phyloP scores from a whole-genome alignment of 106 monocot genomes.

The Cymbidium sinense region DNA sequence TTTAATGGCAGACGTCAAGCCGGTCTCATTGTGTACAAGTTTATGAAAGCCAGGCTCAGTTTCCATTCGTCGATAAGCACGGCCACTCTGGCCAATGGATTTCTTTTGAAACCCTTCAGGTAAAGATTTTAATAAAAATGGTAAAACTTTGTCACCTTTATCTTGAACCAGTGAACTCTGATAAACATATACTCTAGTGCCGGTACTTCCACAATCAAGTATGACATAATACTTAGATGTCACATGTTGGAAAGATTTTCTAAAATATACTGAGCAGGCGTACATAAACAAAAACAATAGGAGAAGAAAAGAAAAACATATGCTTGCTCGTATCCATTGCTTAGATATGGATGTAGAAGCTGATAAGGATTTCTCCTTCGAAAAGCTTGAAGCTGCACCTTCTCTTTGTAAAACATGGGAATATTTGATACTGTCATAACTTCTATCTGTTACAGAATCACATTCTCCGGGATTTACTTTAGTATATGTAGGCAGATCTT shows the following conservation, averaged over 20 bases:
- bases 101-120: slow-evolving; percentile 46
- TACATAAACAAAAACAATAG: slow-evolving; percentile 36
- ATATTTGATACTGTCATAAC: slow-evolving; percentile 24
- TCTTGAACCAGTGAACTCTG: slow-evolving; percentile 44
- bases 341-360: slow-evolving; percentile 33
- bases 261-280: slow-evolving; percentile 35
- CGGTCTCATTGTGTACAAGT: slow-evolving; percentile 71
- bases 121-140: slow-evolving; percentile 65
- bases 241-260: slow-evolving; percentile 29
- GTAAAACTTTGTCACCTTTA: slow-evolving; percentile 28
- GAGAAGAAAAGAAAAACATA: slow-evolving; percentile 23
- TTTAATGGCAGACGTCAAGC: slow-evolving; percentile 54
- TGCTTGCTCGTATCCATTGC: slow-evolving; percentile 30
- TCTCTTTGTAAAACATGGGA: slow-evolving; percentile 47
- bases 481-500: slow-evolving; percentile 56
- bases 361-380: slow-evolving; percentile 64
- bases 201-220: slow-evolving; percentile 95
- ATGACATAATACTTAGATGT: slow-evolving; percentile 63
- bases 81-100: slow-evolving; percentile 38
- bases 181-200: slow-evolving; percentile 89
- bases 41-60: slow-evolving; percentile 93
- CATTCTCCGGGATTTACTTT: slow-evolving; percentile 32
- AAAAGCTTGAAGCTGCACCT: slow-evolving; percentile 52
- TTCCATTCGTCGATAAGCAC: slow-evolving; percentile 96
- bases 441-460: slow-evolving; percentile 34